These are phyloP conservation scores for Sherardia arvensis DNA, from an alignment of 257 asterid species.

Conservation along the genomic window DNA sequence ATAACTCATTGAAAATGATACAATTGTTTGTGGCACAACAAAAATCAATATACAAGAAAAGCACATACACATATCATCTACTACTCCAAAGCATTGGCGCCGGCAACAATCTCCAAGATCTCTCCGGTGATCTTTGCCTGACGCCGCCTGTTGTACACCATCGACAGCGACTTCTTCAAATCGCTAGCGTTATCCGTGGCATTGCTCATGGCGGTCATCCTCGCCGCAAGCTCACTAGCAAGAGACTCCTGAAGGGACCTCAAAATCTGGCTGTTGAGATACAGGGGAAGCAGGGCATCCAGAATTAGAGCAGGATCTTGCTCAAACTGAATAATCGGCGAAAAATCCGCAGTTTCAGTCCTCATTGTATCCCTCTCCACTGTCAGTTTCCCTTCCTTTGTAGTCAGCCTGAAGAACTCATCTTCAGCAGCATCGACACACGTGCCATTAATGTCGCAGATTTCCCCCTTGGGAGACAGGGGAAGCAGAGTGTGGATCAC, in stretches of 20 bases:
- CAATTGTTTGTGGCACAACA: conserved; percentile 1
- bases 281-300: conserved; percentile 79
- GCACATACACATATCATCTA: neutral
- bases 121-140: conserved; percentile 93
- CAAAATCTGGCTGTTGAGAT: conserved; percentile 79
- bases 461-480: conserved; percentile 80
- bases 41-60: too few species aligned
- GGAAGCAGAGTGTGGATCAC: conserved; percentile 89
- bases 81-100: conserved; percentile 55
- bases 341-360: conserved; percentile 53
- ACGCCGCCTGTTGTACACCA: conserved; percentile 61
- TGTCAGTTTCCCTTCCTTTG: conserved; percentile 75
- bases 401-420: conserved; percentile 76
- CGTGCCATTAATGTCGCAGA: conserved; percentile 69
- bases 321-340: conserved; percentile 82
- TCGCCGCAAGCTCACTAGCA: conserved; percentile 86
- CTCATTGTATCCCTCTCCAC: conserved; percentile 68
- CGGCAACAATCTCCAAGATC: conserved; percentile 89
- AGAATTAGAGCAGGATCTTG: conserved; percentile 91
- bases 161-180: conserved; percentile 52
- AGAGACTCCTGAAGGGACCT: conserved; percentile 79
- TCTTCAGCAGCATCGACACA: conserved; percentile 90
- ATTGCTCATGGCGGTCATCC: conserved; percentile 91
- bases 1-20: conserved; percentile 12
- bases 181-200: conserved; percentile 72